Evolutionary conservation across 2,329 filamentous ascomycete species (phyloP), one percentile per base, ranked within the genome.

Genomic region (Fusarium duplospermum): DNA sequence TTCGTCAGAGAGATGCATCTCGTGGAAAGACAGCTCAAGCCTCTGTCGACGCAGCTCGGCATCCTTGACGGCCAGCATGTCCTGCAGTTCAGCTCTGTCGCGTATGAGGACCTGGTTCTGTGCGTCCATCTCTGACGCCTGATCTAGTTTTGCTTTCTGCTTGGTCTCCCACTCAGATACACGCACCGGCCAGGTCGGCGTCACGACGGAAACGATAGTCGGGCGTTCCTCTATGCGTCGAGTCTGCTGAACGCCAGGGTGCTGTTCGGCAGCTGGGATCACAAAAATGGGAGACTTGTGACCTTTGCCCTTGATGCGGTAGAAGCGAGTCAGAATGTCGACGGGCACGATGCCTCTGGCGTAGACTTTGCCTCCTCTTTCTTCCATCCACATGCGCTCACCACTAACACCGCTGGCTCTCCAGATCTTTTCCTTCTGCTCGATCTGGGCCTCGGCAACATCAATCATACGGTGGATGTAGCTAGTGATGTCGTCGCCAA

Each of bases 241-340:
- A 2, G 87, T 89, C 33, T 84, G 79, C 66, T 80, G 77, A 8
- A 84, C 83, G 22, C 80, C 83, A 0, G 88, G 86, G 64, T 89
- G 87, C 24, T 83, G 79, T 14, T 83, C 81, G 66, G 85, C 84
- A 4, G 85, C 88, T 1, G 88, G 89, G 31, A 89, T 80, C 9
- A 90, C 80, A 75, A 90, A 90, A 67, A 91, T 80, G 57, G 88
- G 87, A 3, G 84, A 82, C 38, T 81, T 79, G 1, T 71, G 73
- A 0, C 85, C 84, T 16, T 82, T 82, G 20, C 83, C 83, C 27
- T 85, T 84, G 27, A 90, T 75, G 20, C 89, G 87, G 77, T 87
- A 89, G 78, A 86, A 90, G 4, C 89, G 82, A 27, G 89, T 89
- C 35, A 72, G 77, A 13, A 90, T 69, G 74, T 90, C 86, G 20